These are phyloP conservation scores for Globisporangium iwayamae DNA, from an alignment of 352 stramenopile genomes.

Conservation along the genomic window DNA sequence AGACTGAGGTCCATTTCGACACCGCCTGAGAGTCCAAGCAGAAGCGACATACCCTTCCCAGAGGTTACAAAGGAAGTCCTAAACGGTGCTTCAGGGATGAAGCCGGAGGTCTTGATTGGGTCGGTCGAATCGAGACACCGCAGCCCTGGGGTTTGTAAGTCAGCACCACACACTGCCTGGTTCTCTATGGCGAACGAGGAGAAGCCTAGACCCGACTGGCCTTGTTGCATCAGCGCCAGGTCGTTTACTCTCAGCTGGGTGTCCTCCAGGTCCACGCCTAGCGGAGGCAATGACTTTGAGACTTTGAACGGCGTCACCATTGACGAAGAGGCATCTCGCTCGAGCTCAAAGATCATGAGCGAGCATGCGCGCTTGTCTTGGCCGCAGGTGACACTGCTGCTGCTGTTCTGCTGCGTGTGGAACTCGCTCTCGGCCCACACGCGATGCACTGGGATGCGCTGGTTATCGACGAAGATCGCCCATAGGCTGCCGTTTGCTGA, in stretches of 20 bases:
- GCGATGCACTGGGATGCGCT: not conserved
- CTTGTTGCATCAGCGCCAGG: not conserved
- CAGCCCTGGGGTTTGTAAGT: not conserved
- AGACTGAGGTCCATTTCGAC: not conserved
- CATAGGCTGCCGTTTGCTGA: not conserved
- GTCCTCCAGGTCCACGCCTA: not conserved
- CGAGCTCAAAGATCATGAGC: not conserved
- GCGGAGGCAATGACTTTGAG: not conserved
- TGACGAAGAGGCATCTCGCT: not conserved
- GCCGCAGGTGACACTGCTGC: not conserved
- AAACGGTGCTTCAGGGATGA: not conserved
- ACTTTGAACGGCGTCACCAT: not conserved
- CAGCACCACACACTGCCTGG: not conserved
- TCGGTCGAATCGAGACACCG: not conserved
- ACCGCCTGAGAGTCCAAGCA: not conserved
- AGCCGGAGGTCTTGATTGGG: not conserved
- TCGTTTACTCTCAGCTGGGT: not conserved
- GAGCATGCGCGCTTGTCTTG: not conserved
- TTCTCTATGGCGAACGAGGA: constrained; percentile 2
- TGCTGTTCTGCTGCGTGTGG: not conserved
- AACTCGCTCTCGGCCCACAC: not conserved
- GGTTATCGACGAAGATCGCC: not conserved
- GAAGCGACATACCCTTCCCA: not conserved
- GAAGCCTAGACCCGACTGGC: not conserved
- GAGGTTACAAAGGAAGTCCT: not conserved